Base-by-base conservation (phyloP, 495 filamentous ascomycete genomes). In the Annulohypoxylon maeteangense region DNA sequence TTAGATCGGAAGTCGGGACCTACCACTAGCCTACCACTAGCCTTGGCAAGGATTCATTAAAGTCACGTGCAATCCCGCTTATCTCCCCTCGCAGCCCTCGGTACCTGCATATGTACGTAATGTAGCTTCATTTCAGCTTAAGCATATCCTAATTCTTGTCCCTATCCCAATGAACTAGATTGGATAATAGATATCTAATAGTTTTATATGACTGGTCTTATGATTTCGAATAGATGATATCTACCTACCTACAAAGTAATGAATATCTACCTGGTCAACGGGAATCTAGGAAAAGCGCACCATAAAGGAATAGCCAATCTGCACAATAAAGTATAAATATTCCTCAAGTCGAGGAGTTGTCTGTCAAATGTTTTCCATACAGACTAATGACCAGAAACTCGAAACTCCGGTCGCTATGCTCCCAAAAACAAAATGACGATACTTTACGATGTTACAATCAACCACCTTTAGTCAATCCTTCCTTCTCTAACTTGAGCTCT, bases 401-500 rank as follows among this genome's bases (percentile, higher is more conserved):
- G n/a, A 4, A 57, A 73, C 64, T 66, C 64, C 65, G 29, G 53
- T 56, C 50, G 72, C 64, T 69, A 71, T 69, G 65, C 61, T 34
- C 31, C 40, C 11, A 36, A 53, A 29, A 20, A 53, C 29, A 27
- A 25, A 10, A 53, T 7, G 67, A 62, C 58, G 11, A 27, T 31
- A 44, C 25, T 34, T 42, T 36, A 51, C 38, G 34, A 58, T 45
- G 7, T 14, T 55, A 68, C 16, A 29, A 44, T 69, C 18, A 75
- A 20, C 60, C 67, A 12, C 63, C 67, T 27, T 60, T 72, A 3
- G 65, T 75, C 25, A 71, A 62, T 50, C 77, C 77, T 68, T 83
- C 81, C 68, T 78, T 83, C 58, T 83, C 81, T 29, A 84, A 62
- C 65, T 57, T 66, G 27, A 64, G 45, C 55, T 67, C 68, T 20